Evolutionary conservation across 768 basidiomycete species (phyloP).

Genomic region (Russula sp.): DNA sequence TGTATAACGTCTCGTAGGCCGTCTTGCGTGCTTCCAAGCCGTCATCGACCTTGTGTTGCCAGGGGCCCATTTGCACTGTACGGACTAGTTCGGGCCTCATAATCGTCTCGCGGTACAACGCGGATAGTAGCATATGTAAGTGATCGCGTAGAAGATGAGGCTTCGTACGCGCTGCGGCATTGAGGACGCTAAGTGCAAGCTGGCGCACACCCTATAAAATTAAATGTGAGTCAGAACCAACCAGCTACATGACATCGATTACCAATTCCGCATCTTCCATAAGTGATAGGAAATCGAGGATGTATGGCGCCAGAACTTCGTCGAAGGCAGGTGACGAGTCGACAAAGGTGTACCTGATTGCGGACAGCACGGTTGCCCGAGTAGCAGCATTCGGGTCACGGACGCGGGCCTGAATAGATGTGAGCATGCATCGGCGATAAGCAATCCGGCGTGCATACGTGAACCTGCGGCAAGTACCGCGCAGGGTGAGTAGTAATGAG

Average conservation of each 20-base stretch:
- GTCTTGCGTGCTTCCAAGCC: constrained; percentile 95
- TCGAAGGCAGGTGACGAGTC: constrained; percentile 84
- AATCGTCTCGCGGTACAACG: constrained; percentile 78
- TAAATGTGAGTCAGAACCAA: not conserved
- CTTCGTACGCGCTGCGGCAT: constrained; percentile 93
- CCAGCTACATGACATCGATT: constrained; percentile 26
- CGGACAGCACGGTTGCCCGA: constrained; percentile 85
- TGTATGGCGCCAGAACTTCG: constrained; percentile 78
- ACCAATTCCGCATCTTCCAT: constrained; percentile 89
- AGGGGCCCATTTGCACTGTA: constrained; percentile 94
- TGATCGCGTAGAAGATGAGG: constrained; percentile 88
- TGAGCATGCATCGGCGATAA: constrained; percentile 5
- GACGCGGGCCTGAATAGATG: constrained; percentile 49
- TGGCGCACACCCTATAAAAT: constrained; percentile 74
- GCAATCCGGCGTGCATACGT: constrained; percentile 43
- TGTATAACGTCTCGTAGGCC: constrained; percentile 96
- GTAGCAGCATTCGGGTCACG: constrained; percentile 62
- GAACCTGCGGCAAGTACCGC: constrained; percentile 87
- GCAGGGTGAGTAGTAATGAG: constrained; percentile 88
- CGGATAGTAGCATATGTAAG: constrained; percentile 66
- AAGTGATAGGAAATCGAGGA: constrained; percentile 86
- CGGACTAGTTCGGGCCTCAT: constrained; percentile 76
- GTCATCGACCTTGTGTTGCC: constrained; percentile 96
- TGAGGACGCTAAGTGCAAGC: constrained; percentile 82
- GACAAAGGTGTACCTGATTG: constrained; percentile 86